A percentile compares a stretch with the other conserved stretches of the same genome.
phyloP scores from a whole-genome alignment of 768 basidiomycete genomes.

The Zangia roseola region DNA sequence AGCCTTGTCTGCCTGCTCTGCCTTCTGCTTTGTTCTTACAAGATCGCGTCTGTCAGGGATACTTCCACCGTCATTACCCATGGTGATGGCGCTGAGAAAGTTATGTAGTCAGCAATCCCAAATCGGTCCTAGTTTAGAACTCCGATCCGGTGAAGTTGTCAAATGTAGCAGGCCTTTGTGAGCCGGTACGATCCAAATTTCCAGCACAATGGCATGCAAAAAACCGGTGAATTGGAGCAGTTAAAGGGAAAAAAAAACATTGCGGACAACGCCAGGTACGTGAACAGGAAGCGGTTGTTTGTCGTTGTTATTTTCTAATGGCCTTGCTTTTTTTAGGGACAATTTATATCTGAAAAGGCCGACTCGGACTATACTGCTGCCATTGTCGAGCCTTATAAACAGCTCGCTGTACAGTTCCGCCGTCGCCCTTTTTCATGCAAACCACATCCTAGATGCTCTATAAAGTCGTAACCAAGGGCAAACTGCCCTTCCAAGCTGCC shows the following conservation, averaged over 20 bases:
- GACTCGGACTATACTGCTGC: constrained; percentile 4
- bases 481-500: constrained; percentile 56
- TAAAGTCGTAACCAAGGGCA: constrained; percentile 41
- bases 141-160: constrained; percentile 2
- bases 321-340: constrained; percentile 11
- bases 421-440: constrained; percentile 16
- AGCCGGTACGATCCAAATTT: too few relatives aligned
- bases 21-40: constrained; percentile 72
- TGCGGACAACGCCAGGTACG: too few relatives aligned
- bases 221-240: too few relatives aligned
- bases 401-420: constrained; percentile 5
- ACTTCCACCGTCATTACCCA: constrained; percentile 90
- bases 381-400: constrained; percentile 2
- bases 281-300: constrained; percentile 17
- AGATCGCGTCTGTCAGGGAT: constrained; percentile 83
- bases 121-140: not conserved
- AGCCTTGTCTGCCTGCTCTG: constrained; percentile 87
- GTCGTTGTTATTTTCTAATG: constrained; percentile 25
- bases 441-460: constrained; percentile 27
- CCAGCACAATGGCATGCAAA: too few relatives aligned
- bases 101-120: not conserved
- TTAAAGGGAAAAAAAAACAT: too few relatives aligned
- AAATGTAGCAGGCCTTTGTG: too few relatives aligned
- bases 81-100: constrained; percentile 30
- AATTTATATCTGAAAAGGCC: constrained; percentile 5